Evolutionary conservation across 441 rosid genomes (phyloP), one percentile per base, ranked within the genome.

Genomic region (Croton laevigatus): DNA sequence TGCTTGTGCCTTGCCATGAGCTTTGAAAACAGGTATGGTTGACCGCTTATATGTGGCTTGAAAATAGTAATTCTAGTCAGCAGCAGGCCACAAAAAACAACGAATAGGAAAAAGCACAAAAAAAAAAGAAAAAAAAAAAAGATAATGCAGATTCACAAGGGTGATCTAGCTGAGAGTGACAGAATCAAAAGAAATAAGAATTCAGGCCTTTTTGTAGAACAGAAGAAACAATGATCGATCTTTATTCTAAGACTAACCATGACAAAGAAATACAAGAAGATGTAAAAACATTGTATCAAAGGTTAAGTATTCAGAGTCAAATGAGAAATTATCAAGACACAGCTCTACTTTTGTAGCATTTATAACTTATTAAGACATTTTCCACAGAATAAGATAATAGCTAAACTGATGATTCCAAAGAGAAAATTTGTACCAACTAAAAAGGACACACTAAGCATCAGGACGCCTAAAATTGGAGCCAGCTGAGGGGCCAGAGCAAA

Each of bases 1-100:
- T 66, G 97, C 97, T 82, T 91, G 98, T 74, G 91, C 87, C 86
- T 81, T 73, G 78, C 94, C 97, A 78, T 88, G 90, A 73, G 91
- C 89, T 84, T 85, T 86, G 68, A 89, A 91, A 77, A 91, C 89
- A 63, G 93, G 94, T 49, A 79, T 83, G 73, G 97, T 91, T 49
- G 98, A 91, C 77, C 97, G 79, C 85, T 90, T 94, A 85, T 87
- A 91, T 73, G 84, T 79, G 75, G 91, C 97, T 94, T 75, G 69
- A 75, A 64, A 75, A 61, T 51, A 79, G 45, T 64, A 62, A 70
- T 65, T 66, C 59, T 36, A 66, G 79, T 83, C 61, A 85, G 74
- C 62, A 80, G 69, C 67, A 71, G 55, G 73, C n/a, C 76, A 69
- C 42, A 69, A 65, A 42, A 73, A 19, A 53, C 54, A 68, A 72